phyloP scores from a whole-genome alignment of 2,329 filamentous ascomycete species.

The Colletotrichum chrysophilum region DNA sequence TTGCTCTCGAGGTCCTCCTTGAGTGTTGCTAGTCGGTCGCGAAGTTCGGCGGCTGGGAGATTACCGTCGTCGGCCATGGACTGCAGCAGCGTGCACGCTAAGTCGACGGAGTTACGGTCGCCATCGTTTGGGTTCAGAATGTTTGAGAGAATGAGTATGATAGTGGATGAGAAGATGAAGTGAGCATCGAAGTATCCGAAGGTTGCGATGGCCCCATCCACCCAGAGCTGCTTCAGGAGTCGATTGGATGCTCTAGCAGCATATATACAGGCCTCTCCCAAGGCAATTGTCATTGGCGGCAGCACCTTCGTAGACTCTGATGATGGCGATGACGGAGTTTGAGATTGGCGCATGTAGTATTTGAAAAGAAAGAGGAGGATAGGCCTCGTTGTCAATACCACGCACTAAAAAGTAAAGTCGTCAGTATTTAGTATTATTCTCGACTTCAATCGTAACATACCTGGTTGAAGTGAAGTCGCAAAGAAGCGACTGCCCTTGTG shows the following conservation, averaged over 20 bases:
- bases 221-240: conserved; percentile 28
- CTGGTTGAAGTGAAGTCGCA: conserved; percentile 32
- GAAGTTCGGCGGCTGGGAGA: conserved; percentile 32
- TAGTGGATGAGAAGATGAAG: conserved; percentile 33
- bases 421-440: not conserved
- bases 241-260: conserved; percentile 30
- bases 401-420: conserved; percentile 27
- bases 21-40: conserved; percentile 25
- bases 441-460: not conserved
- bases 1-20: not conserved
- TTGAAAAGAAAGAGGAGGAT: conserved; percentile 34
- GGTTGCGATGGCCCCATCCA: conserved; percentile 31
- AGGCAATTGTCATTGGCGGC: conserved; percentile 33
- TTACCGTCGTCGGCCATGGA: conserved; percentile 34
- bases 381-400: conserved; percentile 34
- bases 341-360: conserved; percentile 22
- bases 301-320: conserved; percentile 23
- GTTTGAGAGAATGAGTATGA: conserved; percentile 37
- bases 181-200: conserved; percentile 36
- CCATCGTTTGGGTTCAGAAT: conserved; percentile 31
- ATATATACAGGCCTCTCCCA: conserved; percentile 34
- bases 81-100: conserved; percentile 30
- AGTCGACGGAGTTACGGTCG: conserved; percentile 32
- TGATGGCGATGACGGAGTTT: not conserved
- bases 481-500: conserved; percentile 32